These are phyloP conservation scores for Ophiostoma quercus DNA, from an alignment of 2,329 filamentous ascomycete genomes.

Conservation along the genomic window DNA sequence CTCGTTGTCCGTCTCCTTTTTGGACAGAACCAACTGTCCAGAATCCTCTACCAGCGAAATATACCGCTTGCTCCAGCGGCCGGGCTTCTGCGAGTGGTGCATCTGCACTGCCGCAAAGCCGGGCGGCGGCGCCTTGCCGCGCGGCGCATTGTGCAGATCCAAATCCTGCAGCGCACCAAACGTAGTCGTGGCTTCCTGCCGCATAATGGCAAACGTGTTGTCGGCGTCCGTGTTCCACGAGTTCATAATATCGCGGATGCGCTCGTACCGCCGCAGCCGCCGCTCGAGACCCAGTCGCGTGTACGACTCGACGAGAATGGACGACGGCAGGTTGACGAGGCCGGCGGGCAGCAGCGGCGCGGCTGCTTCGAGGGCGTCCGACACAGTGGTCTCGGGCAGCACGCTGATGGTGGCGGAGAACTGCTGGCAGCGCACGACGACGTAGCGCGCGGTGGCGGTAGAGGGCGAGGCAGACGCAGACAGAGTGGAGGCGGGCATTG, in stretches of 20 bases:
- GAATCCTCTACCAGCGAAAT: conserved; percentile 56
- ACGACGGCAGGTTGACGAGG: conserved; percentile 59
- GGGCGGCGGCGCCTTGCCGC: conserved; percentile 48
- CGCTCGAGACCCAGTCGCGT: conserved; percentile 71
- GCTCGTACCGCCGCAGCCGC: conserved; percentile 78
- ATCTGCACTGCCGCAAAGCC: conserved; percentile 62
- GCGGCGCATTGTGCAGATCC: conserved; percentile 58
- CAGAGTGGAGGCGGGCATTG: not conserved
- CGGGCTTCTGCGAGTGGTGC: conserved; percentile 73
- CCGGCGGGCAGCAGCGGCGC: conserved; percentile 58
- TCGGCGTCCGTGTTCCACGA: conserved; percentile 83
- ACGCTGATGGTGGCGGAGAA: conserved; percentile 66
- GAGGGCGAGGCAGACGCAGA: not conserved
- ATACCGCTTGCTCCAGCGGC: conserved; percentile 84
- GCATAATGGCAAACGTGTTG: conserved; percentile 62
- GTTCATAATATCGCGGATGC: conserved; percentile 80
- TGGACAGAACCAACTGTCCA: not conserved
- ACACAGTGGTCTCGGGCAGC: conserved; percentile 65
- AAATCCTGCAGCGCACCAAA: conserved; percentile 48
- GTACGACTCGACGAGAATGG: conserved; percentile 74
- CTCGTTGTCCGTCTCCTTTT: conserved; percentile 13
- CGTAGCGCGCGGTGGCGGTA: not conserved
- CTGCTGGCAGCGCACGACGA: conserved; percentile 52
- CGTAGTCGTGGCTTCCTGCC: conserved; percentile 36
- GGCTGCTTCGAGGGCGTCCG: conserved; percentile 66